Conservation (phyloP, 306 rosid genomes). For the Cucumis hystrix region DNA sequence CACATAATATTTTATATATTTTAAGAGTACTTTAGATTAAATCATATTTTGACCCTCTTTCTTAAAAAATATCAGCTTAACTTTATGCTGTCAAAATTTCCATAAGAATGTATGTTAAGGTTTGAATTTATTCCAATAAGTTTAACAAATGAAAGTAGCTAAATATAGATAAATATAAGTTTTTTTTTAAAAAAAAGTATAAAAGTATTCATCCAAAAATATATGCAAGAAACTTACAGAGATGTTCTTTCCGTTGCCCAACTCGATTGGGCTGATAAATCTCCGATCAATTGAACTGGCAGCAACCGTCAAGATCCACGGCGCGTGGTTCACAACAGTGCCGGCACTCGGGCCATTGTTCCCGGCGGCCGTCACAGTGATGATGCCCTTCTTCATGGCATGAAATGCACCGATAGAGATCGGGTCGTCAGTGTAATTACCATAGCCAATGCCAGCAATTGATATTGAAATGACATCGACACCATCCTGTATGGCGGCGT, state of each 20-base stretch:
- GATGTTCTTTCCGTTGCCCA: conserved; percentile 59
- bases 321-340: conserved; percentile 50
- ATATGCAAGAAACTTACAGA: conserved; percentile 30
- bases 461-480: conserved; percentile 84
- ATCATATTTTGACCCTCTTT: background rate
- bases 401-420: conserved; percentile 67
- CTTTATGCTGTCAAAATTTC: background rate
- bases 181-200: no score
- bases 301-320: conserved; percentile 84
- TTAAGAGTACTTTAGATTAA: background rate
- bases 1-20: no score
- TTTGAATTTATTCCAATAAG: background rate
- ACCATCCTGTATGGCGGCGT: conserved; percentile 80
- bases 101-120: background rate
- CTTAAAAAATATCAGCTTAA: no score
- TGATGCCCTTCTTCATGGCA: conserved; percentile 70
- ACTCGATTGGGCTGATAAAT: conserved; percentile 36
- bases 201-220: background rate
- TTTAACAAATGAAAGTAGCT: background rate
- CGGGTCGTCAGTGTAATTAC: conserved; percentile 22
- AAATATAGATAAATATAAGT: background rate
- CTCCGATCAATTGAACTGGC: conserved; percentile 76
- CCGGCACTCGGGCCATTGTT: conserved; percentile 54
- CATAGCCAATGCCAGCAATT: conserved; percentile 44
- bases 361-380: conserved; percentile 72